phyloP scores from a whole-genome alignment of 441 rosid species.

The Croton setiger region DNA sequence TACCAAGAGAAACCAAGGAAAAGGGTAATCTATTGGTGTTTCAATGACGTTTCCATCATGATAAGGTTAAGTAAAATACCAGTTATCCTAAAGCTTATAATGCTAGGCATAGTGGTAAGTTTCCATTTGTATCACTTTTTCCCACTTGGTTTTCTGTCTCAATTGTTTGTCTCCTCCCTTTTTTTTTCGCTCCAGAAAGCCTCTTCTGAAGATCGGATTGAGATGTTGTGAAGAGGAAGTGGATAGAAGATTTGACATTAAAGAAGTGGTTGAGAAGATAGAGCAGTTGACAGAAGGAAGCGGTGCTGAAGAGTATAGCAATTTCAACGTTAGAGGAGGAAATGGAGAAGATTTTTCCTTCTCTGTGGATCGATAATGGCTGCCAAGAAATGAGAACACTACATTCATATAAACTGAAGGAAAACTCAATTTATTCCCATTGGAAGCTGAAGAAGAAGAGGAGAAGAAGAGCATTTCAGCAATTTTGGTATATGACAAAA shows the following conservation, averaged over 20 bases:
- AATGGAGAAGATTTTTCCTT: slow-evolving; percentile 29
- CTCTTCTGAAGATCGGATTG: slow-evolving; percentile 76
- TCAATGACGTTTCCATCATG: no score
- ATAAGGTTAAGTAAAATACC: no score
- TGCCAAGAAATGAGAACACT: neutral
- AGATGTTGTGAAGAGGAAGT: slow-evolving; percentile 75
- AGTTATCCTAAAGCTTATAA: no score
- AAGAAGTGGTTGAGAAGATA: slow-evolving; percentile 51
- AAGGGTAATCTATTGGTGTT: no score
- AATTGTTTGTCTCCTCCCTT: no score
- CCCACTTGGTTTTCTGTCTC: no score
- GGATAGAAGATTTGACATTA: slow-evolving; percentile 52
- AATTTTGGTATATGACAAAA: neutral
- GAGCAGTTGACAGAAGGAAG: slow-evolving; percentile 46
- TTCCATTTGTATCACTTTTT: no score
- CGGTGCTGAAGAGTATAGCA: slow-evolving; percentile 23
- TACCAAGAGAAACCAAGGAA: slow-evolving; percentile 93
- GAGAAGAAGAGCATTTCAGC: neutral
- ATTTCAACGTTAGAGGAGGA: slow-evolving; percentile 31
- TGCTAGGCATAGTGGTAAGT: no score
- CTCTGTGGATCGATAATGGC: slow-evolving; percentile 27
- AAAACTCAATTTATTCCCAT: neutral
- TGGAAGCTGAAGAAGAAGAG: neutral
- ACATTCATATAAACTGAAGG: no score
- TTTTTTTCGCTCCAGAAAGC: no score